Evolutionary conservation across 169 alveolate species (phyloP), one percentile per base, ranked within the genome.

Genomic region (Plasmodium blacklocki): DNA sequence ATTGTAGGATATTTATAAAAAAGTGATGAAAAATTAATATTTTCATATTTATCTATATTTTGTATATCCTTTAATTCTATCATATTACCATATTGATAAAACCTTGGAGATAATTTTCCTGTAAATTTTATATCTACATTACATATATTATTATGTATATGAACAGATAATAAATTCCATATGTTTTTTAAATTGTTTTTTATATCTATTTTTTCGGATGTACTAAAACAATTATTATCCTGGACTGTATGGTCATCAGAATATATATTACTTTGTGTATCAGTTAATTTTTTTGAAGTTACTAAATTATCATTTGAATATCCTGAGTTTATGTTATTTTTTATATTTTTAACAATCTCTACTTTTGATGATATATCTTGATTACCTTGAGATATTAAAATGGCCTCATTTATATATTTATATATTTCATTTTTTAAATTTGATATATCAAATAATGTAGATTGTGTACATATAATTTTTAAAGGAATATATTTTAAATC

Each of bases 41-140:
- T 56, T n/a, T 83, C 49, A 60, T 45, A 68, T 43, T 56, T 58
- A 21, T 56, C 73, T 3, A 56, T n/a, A 47, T 83, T 68, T 23
- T 60, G 18, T 5, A 83, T 73, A 83, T 29, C 6, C 1, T 29
- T 45, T 18, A 83, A 52, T 29, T 83, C 67, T 14, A 39, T 60
- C 29, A 83, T 60, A 67, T 83, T 18, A 23, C 18, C 71, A 60
- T 83, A 83, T 29, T 83, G 74, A 43, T 83, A 83, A 83, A 83
- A 83, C 21, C 91, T 58, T 32, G 91, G 91, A 5, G 91, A 83
- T 50, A 83, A 68, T 56, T 83, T 83, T 3, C 91, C 91, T 4
- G 85, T 68, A 68, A 83, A 83, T 83, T 83, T 83, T 56, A 83
- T 11, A 21, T 83, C 83, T n/a, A 83, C 83, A 68, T 83, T 83